Base-by-base conservation (phyloP, 2,329 filamentous ascomycete genomes). In the Ophiostoma pallidulum region DNA sequence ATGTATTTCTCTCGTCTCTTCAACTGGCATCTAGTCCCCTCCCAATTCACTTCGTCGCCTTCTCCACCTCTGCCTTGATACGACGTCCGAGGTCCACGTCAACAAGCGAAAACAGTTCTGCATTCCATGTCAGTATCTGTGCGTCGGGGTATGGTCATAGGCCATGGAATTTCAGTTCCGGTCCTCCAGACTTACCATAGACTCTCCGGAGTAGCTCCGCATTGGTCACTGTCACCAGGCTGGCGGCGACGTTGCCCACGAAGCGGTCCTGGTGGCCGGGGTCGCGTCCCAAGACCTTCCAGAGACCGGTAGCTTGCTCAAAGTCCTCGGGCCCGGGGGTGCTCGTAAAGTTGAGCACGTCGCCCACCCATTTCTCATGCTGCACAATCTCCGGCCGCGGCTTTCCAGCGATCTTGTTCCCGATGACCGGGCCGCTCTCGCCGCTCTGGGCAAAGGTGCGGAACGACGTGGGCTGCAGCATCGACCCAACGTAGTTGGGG, bases 401-500 rank as follows among this genome's bases (percentile, higher is more conserved):
- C 24, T n/a, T n/a, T n/a, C n/a, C n/a, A n/a, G n/a, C n/a, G n/a
- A n/a, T 41, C n/a, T 42, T 44, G n/a, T 41, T 28, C 8, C 18
- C 40, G 20, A 10, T 42, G 32, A 35, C 12, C 18, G 47, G 32
- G 18, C 39, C 12, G 22, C 41, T 39, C 16, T 29, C 7, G 41
- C 13, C 26, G 19, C 41, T 31, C 18, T 16, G 12, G 18, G n/a
- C 13, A 18, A 22, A 41, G 42, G 29, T 35, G 16, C 32, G 16
- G 28, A 49, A 49, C n/a, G 29, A 44, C 16, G 41, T 43, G 4
- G 49, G 47, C 20, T 28, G 33, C 38, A 52, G 40, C 33, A 24
- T 45, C 18, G 40, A 46, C 26, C 44, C 47, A 19, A 44, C 41
- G 37, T 73, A 73, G 55, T 68, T 64, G 8, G 70, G 69, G 36